Conservation (phyloP, 352 stramenopile species). For the Globisporangium emineosum region DNA sequence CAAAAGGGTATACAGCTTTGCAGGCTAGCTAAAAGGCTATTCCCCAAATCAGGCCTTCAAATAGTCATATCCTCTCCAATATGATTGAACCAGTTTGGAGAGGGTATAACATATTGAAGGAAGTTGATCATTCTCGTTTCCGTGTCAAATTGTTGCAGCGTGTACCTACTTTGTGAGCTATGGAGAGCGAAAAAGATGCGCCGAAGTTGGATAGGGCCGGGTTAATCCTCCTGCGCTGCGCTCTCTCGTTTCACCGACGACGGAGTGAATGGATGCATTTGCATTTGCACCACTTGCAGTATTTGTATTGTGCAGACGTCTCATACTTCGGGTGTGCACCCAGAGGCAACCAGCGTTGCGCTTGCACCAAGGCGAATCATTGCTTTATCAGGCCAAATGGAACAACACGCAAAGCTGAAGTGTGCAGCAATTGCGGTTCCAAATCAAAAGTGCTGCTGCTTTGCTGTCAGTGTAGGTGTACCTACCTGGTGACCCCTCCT, state of each 20-base stretch:
- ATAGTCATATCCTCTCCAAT: not conserved
- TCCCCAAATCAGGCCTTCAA: too few species aligned
- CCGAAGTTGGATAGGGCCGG: not conserved
- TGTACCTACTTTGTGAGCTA: slow-evolving; percentile 6
- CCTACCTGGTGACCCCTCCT: too few species aligned
- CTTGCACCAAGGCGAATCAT: not conserved
- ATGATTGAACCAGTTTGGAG: not conserved
- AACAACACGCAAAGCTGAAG: too few species aligned
- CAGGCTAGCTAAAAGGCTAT: not conserved
- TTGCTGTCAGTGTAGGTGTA: too few species aligned
- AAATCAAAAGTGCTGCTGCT: too few species aligned
- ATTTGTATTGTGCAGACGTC: not conserved
- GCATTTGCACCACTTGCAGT: not conserved
- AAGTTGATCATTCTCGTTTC: not conserved
- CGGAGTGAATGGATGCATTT: not conserved
- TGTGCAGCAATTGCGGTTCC: too few species aligned
- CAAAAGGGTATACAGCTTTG: not conserved
- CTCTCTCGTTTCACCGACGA: not conserved
- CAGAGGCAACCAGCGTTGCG: not conserved
- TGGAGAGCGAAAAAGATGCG: not conserved
- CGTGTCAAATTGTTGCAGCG: slow-evolving; percentile 9
- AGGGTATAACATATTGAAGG: not conserved
- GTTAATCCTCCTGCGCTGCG: slow-evolving; percentile 4
- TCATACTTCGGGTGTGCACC: not conserved
- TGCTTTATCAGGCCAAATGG: too few species aligned